A percentile compares a stretch with the other conserved stretches of the same genome.
These are phyloP conservation scores for Aspergillus costaricaensis DNA, from an alignment of 2,329 filamentous ascomycete genomes.

Conservation along the genomic window DNA sequence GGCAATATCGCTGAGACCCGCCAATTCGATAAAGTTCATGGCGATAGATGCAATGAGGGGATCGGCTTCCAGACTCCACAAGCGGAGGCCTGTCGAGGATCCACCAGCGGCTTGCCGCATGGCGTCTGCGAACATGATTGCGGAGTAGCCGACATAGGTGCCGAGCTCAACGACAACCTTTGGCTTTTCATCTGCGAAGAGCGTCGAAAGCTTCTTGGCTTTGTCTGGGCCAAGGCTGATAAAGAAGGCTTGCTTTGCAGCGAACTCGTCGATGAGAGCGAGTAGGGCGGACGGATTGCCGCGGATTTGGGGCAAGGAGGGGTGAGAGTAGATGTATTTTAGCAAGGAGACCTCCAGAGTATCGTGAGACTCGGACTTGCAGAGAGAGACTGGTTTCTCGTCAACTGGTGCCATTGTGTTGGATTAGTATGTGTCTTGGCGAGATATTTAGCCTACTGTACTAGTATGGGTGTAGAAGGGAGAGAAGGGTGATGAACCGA, in stretches of 20 bases:
- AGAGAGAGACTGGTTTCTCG: not conserved
- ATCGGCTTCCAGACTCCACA: slow-evolving; percentile 72
- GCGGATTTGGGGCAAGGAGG: not conserved
- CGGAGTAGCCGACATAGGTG: slow-evolving; percentile 80
- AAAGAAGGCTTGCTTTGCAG: slow-evolving; percentile 63
- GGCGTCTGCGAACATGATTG: slow-evolving; percentile 71
- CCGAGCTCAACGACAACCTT: slow-evolving; percentile 75
- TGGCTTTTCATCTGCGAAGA: slow-evolving; percentile 69
- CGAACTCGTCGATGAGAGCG: slow-evolving; percentile 70
- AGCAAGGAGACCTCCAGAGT: not conserved
- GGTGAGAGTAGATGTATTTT: slow-evolving; percentile 3
- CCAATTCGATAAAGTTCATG: slow-evolving; percentile 67
- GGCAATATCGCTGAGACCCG: slow-evolving; percentile 69
- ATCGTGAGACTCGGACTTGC: slow-evolving; percentile 3
- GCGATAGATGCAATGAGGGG: slow-evolving; percentile 73
- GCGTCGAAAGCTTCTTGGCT: slow-evolving; percentile 66
- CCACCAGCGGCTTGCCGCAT: slow-evolving; percentile 62
- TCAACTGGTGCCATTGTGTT: not conserved
- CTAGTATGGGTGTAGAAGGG: not conserved
- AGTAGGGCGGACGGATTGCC: slow-evolving; percentile 48
- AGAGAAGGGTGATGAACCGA: not conserved
- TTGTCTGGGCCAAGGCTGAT: slow-evolving; percentile 82
- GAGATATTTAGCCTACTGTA: not conserved
- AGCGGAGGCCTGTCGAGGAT: slow-evolving; percentile 46
- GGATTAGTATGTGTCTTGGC: not conserved